Conservation (phyloP, 2,329 filamentous ascomycete species). For the Cercospora zeina region DNA sequence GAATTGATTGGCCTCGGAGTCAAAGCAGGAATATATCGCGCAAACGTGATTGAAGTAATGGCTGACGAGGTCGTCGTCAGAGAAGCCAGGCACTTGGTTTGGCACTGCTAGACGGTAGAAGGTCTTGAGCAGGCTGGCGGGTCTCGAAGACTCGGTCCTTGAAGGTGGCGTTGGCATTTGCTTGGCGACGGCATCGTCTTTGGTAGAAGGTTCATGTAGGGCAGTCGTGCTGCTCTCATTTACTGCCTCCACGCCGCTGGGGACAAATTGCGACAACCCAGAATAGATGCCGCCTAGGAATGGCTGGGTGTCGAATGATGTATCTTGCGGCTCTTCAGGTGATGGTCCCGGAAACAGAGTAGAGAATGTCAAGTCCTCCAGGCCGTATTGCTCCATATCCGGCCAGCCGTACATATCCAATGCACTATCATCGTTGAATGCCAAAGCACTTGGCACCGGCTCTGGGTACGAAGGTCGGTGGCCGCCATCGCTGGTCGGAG, state of each 20-base stretch:
- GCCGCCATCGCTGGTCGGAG: background rate
- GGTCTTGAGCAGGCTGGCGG: slow-evolving; percentile 27
- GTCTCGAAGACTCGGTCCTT: background rate
- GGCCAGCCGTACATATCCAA: slow-evolving; percentile 18
- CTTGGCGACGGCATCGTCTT: background rate
- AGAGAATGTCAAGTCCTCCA: slow-evolving; percentile 23
- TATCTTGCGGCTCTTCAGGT: background rate
- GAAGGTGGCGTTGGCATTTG: background rate
- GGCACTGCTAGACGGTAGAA: slow-evolving; percentile 33
- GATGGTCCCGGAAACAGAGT: slow-evolving; percentile 15
- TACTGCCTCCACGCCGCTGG: background rate
- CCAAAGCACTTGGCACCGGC: background rate
- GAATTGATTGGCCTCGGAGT: slow-evolving; percentile 63
- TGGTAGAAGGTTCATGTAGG: background rate
- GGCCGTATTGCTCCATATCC: slow-evolving; percentile 24
- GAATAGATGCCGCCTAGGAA: slow-evolving; percentile 5
- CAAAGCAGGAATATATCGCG: slow-evolving; percentile 63
- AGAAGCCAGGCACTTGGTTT: slow-evolving; percentile 38
- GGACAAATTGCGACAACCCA: background rate
- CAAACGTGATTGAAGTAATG: slow-evolving; percentile 66
- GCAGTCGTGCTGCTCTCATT: background rate
- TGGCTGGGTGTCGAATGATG: slow-evolving; percentile 4
- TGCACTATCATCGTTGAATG: slow-evolving; percentile 7
- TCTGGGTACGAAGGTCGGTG: background rate
- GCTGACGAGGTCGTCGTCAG: slow-evolving; percentile 53